Evolutionary conservation across 768 basidiomycete genomes (phyloP).

Genomic region (Auriscalpium vulgare): DNA sequence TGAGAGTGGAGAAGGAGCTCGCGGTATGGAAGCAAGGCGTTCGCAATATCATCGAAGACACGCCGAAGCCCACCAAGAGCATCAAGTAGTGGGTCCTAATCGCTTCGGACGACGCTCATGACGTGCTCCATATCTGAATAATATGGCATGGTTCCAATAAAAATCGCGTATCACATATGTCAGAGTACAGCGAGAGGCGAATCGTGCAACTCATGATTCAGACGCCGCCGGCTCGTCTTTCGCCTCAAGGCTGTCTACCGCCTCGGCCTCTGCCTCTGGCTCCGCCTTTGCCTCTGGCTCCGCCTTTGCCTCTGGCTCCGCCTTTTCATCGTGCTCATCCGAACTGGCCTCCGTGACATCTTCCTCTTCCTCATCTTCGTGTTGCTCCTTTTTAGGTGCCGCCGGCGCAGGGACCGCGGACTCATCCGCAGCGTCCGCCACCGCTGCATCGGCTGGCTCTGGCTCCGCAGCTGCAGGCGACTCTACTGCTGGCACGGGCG

Average conservation of each 20-base stretch:
- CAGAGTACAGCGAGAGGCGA: neutral
- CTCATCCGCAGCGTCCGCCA: neutral
- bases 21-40: slow-evolving; percentile 61
- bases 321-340: slow-evolving; percentile 6
- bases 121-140: no score
- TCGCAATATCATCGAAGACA: slow-evolving; percentile 45
- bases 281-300: neutral
- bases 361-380: slow-evolving; percentile 7
- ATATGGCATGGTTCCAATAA: no score
- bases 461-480: neutral
- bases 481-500: neutral
- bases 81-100: no score
- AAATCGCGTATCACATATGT: no score
- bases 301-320: neutral
- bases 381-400: neutral
- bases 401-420: neutral
- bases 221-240: neutral
- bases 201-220: neutral
- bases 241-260: neutral
- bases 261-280: neutral
- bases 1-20: slow-evolving; percentile 65
- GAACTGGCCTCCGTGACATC: slow-evolving; percentile 11
- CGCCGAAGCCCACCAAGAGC: slow-evolving; percentile 6
- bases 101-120: no score
- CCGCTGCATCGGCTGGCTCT: neutral